A percentile compares a stretch with the other conserved stretches of the same genome.
Evolutionary conservation across 176 grass and related monocot species (phyloP).

Genomic region (Hsuehochloa calcarea): DNA sequence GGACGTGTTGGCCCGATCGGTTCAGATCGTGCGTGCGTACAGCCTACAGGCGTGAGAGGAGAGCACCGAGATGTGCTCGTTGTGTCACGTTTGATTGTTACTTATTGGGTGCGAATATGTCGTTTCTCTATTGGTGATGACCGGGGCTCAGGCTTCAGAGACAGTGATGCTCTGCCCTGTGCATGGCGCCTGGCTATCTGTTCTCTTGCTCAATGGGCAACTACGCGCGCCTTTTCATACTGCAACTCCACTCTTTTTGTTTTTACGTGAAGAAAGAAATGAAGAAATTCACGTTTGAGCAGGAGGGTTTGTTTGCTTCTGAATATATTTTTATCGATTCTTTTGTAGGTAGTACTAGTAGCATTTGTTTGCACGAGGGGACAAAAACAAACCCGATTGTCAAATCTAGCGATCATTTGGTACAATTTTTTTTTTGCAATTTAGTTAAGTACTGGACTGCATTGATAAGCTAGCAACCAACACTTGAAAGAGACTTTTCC

Average conservation of each 20-base stretch:
- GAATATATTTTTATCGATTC: background rate
- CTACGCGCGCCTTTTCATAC: background rate
- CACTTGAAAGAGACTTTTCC: background rate
- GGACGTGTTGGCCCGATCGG: background rate
- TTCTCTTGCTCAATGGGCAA: background rate
- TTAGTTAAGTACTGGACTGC: background rate
- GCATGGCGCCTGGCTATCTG: background rate
- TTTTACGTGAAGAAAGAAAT: background rate
- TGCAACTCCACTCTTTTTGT: conserved; percentile 1
- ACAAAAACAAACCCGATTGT: background rate
- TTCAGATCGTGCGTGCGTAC: background rate
- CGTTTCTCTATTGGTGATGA: background rate
- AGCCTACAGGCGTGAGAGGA: background rate
- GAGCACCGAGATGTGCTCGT: background rate
- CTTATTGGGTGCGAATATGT: background rate
- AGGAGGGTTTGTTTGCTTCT: background rate
- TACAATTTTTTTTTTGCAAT: background rate
- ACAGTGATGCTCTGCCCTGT: background rate
- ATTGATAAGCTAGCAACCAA: background rate
- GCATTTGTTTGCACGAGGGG: background rate
- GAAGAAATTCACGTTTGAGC: background rate
- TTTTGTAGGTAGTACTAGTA: too few relatives aligned
- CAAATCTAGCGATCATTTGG: background rate
- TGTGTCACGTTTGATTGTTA: background rate
- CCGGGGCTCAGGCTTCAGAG: background rate